Evolutionary conservation across 345 rosid species (phyloP).

Genomic region (Nephelium lappaceum): DNA sequence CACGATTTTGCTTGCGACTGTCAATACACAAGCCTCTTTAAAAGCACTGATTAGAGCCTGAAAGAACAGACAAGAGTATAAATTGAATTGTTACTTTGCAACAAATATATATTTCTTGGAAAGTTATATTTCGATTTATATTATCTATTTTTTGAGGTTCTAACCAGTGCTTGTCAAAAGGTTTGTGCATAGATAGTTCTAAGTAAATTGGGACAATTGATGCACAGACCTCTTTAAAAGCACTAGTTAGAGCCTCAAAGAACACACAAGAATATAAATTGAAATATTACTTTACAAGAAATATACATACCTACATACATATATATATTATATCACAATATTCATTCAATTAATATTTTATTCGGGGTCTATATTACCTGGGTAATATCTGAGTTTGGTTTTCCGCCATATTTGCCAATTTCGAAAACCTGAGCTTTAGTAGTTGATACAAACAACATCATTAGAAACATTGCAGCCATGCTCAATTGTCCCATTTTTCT

Average conservation of each 20-base stretch:
- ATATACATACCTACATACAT: background rate
- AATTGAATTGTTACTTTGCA: too few species aligned
- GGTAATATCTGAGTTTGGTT: constrained; percentile 12
- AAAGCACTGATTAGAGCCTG: constrained; percentile 37
- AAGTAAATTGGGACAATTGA: too few species aligned
- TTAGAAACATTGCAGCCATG: background rate
- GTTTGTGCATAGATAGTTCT: too few species aligned
- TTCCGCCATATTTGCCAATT: constrained; percentile 29
- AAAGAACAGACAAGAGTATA: too few species aligned
- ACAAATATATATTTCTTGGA: too few species aligned
- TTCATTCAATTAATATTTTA: background rate
- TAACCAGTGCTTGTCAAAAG: too few species aligned
- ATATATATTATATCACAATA: too few species aligned
- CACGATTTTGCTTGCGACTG: constrained; percentile 33
- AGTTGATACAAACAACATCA: constrained; percentile 4
- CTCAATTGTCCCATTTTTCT: background rate
- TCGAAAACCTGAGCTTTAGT: constrained; percentile 19
- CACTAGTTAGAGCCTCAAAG: too few species aligned
- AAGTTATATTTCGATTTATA: too few species aligned
- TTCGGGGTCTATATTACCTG: background rate
- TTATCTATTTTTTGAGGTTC: too few species aligned
- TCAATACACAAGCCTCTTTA: constrained; percentile 52
- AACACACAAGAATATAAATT: background rate
- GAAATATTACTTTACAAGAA: background rate
- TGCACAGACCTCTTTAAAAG: too few species aligned